These are phyloP conservation scores for Monosporascus sp. DNA, from an alignment of 2,329 filamentous ascomycete species.

Conservation along the genomic window DNA sequence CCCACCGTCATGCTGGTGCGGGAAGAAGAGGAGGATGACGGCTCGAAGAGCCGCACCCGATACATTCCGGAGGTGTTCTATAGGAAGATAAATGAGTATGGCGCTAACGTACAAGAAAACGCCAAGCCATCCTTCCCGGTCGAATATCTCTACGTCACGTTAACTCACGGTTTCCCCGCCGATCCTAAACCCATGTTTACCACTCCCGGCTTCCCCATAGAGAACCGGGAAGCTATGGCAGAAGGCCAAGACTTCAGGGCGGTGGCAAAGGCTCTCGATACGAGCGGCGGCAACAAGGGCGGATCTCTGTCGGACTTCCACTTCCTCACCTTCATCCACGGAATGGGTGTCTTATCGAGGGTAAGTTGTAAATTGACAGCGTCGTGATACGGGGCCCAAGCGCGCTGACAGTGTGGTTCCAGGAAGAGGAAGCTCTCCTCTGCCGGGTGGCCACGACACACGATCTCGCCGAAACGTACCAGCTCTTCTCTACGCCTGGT, in stretches of 20 bases:
- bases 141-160: constrained; percentile 90
- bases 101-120: constrained; percentile 92
- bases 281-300: constrained; percentile 53
- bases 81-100: constrained; percentile 91
- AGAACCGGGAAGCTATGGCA: constrained; percentile 84
- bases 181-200: constrained; percentile 72
- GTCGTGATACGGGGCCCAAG: background rate
- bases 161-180: constrained; percentile 93
- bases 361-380: constrained; percentile 44
- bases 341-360: constrained; percentile 77
- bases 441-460: constrained; percentile 79
- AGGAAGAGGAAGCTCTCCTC: constrained; percentile 87
- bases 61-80: constrained; percentile 99
- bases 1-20: constrained; percentile 92
- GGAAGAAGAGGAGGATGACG: constrained; percentile 81
- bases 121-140: constrained; percentile 95
- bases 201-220: constrained; percentile 73
- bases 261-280: constrained; percentile 63
- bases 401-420: constrained; percentile 12
- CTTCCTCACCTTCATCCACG: constrained; percentile 79
- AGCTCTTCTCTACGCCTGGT: constrained; percentile 79
- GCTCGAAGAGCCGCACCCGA: constrained; percentile 60
- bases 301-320: constrained; percentile 85
- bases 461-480: constrained; percentile 73
- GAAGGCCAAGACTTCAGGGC: constrained; percentile 74